Evolutionary conservation across 257 asterid genomes (phyloP).

Genomic region (Paulownia fortunei): DNA sequence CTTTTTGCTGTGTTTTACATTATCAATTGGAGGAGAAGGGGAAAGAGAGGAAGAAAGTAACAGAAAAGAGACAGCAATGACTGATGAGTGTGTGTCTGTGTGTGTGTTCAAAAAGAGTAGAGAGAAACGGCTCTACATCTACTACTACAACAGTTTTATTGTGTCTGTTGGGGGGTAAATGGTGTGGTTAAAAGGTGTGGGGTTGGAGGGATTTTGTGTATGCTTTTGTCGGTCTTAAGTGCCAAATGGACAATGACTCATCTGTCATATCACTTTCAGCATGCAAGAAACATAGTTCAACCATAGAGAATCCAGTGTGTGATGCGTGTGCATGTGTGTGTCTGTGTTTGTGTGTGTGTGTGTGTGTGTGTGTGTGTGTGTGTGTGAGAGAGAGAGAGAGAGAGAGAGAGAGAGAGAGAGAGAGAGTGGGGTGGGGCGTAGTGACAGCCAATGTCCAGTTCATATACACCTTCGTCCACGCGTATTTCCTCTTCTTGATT

Average conservation of each 20-base stretch:
- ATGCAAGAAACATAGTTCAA: too few species aligned
- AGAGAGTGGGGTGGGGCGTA: background rate
- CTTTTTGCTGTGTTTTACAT: constrained; percentile 61
- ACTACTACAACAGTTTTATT: background rate
- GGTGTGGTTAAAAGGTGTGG: constrained; percentile 5
- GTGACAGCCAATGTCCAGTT: constrained; percentile 36
- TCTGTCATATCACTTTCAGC: too few species aligned
- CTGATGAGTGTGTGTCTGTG: too few species aligned
- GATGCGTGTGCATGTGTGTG: too few species aligned
- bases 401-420: too few species aligned
- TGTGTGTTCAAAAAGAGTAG: constrained; percentile 1
- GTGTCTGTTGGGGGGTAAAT: background rate
- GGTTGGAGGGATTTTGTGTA: background rate
- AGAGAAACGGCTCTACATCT: constrained; percentile 33
- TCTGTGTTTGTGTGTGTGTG: too few species aligned
- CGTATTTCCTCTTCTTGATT: constrained; percentile 16
- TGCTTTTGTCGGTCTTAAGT: constrained; percentile 2
- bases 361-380: background rate
- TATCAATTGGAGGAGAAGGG: constrained; percentile 44
- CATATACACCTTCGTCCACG: constrained; percentile 26
- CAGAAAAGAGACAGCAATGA: constrained; percentile 21
- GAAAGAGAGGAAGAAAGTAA: too few species aligned
- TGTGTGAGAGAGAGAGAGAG: background rate
- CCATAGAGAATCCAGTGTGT: too few species aligned
- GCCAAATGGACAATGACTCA: background rate